A percentile compares a stretch with the other conserved stretches of the same genome.
Evolutionary conservation across 176 grass and related monocot genomes (phyloP).

Genomic region (bread wheat (Triticum aestivum)): DNA sequence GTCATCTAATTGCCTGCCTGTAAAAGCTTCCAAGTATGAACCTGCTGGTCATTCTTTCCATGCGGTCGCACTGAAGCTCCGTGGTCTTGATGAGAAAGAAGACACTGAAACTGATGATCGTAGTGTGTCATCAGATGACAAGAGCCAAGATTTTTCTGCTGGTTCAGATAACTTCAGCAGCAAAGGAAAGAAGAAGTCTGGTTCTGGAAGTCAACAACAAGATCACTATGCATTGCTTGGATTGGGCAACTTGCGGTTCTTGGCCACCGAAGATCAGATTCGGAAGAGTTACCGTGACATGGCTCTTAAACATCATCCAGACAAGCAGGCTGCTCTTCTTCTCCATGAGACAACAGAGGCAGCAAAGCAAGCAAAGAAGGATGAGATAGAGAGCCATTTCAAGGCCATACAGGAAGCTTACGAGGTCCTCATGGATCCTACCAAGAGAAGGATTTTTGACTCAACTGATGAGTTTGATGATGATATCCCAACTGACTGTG

Average conservation of each 20-base stretch:
- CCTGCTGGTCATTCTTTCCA: slow-evolving; percentile 96
- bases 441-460: slow-evolving; percentile 91
- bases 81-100: slow-evolving; percentile 71
- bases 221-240: slow-evolving; percentile 96
- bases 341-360: slow-evolving; percentile 77
- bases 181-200: slow-evolving; percentile 94
- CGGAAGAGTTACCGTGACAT: slow-evolving; percentile 88
- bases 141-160: slow-evolving; percentile 56
- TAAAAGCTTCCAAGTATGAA: slow-evolving; percentile 79
- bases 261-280: slow-evolving; percentile 98
- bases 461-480: slow-evolving; percentile 99
- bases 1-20: slow-evolving; percentile 84
- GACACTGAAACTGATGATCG: slow-evolving; percentile 70
- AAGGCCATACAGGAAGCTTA: slow-evolving; percentile 94
- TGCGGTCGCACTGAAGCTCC: slow-evolving; percentile 63
- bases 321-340: slow-evolving; percentile 81
- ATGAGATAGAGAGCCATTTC: slow-evolving; percentile 96
- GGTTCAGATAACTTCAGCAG: slow-evolving; percentile 75
- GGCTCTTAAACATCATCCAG: slow-evolving; percentile 97
- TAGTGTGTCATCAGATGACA: slow-evolving; percentile 84
- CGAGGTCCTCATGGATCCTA: slow-evolving; percentile 90
- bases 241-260: slow-evolving; percentile 75
- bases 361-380: slow-evolving; percentile 84
- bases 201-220: slow-evolving; percentile 67
- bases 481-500: slow-evolving; percentile 94